phyloP scores from a whole-genome alignment of 495 filamentous ascomycete genomes.

The Bombardia bombarda region DNA sequence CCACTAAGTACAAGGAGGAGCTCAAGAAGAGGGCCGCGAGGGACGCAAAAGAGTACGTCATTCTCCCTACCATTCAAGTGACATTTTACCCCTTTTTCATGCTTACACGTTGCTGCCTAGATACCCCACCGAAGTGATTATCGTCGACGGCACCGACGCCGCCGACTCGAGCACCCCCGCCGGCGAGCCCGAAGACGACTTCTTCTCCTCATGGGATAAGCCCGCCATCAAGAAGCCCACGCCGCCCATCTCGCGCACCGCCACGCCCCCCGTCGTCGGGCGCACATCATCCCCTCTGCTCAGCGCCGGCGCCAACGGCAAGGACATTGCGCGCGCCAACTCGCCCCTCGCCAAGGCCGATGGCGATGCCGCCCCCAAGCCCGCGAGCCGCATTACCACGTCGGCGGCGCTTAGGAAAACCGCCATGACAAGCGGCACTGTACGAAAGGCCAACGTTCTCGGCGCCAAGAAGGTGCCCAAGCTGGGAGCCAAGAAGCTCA shows the following conservation, averaged over 20 bases:
- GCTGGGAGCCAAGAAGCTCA: conserved; percentile 86
- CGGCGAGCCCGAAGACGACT: conserved; percentile 79
- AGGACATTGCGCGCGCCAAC: conserved; percentile 62
- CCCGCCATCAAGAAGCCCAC: conserved; percentile 94
- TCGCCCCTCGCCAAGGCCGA: conserved; percentile 69
- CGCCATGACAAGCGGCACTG: conserved; percentile 45
- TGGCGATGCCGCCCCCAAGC: conserved; percentile 36
- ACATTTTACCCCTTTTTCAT: not conserved
- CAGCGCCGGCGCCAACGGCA: conserved; percentile 55
- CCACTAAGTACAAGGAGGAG: conserved; percentile 94
- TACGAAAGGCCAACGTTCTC: conserved; percentile 75
- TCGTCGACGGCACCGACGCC: conserved; percentile 64
- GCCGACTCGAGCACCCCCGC: conserved; percentile 64
- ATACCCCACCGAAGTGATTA: conserved; percentile 77
- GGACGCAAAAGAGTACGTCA: conserved; percentile 69
- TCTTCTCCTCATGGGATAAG: conserved; percentile 99
- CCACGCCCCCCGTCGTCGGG: conserved; percentile 76
- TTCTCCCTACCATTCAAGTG: not conserved
- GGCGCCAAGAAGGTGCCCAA: conserved; percentile 93
- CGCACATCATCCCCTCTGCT: conserved; percentile 86
- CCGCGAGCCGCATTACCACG: conserved; percentile 62
- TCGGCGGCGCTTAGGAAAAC: conserved; percentile 73
- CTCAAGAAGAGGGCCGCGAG: conserved; percentile 71
- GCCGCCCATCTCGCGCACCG: conserved; percentile 85
- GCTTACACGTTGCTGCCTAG: conserved; percentile 32